Percentiles rank a stretch among this genome's conserved stretches.
phyloP scores from a whole-genome alignment of 345 rosid species.

The Eucalyptus guilfoylei region DNA sequence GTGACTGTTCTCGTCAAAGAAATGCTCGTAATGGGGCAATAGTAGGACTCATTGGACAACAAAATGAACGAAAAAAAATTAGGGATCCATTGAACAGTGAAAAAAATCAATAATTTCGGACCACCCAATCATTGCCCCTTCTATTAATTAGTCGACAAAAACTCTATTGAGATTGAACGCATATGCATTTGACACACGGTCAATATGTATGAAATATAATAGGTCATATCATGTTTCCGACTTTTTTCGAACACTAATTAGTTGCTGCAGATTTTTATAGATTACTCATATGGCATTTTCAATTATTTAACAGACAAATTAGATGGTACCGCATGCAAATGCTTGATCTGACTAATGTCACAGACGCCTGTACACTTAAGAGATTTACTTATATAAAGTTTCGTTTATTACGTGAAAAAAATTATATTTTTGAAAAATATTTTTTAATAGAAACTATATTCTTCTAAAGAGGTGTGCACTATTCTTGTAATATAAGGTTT shows the following conservation, averaged over 20 bases:
- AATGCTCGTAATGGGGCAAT: not conserved
- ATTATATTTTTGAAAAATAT: not conserved
- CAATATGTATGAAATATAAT: not conserved
- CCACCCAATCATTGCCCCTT: not conserved
- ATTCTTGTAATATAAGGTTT: not conserved
- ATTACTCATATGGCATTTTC: not conserved
- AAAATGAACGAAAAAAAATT: not conserved
- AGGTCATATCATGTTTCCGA: not conserved
- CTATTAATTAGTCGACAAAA: not conserved
- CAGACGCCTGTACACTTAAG: not conserved
- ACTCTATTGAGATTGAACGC: not conserved
- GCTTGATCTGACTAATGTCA: not conserved
- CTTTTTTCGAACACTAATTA: not conserved
- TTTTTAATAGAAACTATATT: not conserved
- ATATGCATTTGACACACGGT: not conserved
- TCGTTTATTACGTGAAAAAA: accelerated
- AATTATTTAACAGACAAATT: not conserved
- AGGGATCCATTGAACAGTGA: not conserved
- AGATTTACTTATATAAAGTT: not conserved
- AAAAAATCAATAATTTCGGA: not conserved
- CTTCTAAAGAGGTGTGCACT: not conserved
- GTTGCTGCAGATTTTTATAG: not conserved
- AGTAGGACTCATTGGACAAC: not conserved
- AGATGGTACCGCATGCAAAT: not conserved
- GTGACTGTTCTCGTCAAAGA: not conserved